These are phyloP conservation scores for Takakia lepidozioides DNA, from an alignment of 225 moss, liverwort and hornwort species.

Conservation along the genomic window DNA sequence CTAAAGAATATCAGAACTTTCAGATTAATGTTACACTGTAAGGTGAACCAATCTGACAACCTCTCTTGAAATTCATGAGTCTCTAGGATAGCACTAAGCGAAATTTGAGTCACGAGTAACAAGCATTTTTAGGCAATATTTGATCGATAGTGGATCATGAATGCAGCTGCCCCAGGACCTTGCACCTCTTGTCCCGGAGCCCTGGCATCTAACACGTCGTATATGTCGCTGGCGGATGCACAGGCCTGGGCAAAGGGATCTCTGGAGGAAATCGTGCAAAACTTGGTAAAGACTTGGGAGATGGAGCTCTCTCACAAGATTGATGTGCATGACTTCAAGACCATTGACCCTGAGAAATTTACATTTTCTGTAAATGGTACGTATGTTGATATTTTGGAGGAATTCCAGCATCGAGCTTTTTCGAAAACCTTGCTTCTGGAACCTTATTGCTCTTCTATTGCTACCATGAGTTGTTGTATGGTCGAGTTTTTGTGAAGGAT, in stretches of 20 bases:
- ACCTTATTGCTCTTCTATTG: too few relatives aligned
- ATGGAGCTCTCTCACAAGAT: constrained; percentile 84
- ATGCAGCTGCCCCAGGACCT: background rate
- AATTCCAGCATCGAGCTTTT: too few relatives aligned
- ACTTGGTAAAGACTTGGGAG: constrained; percentile 89
- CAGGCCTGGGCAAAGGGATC: constrained; percentile 81
- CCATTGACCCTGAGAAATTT: constrained; percentile 61
- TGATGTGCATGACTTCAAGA: constrained; percentile 42
- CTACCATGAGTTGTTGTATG: too few relatives aligned
- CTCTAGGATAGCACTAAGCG: background rate
- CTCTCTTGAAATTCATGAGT: background rate
- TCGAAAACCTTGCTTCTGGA: too few relatives aligned
- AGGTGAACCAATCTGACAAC: too few relatives aligned
- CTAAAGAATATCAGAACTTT: too few relatives aligned
- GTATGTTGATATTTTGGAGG: too few relatives aligned
- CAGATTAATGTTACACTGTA: too few relatives aligned
- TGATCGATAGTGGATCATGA: background rate
- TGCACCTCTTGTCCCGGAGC: background rate
- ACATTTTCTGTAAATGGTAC: constrained; percentile 64
- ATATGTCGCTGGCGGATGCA: background rate
- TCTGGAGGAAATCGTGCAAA: constrained; percentile 59
- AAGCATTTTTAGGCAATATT: background rate
- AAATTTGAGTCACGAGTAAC: background rate
- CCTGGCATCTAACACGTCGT: too few relatives aligned
- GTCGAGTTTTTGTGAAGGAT: too few relatives aligned